Evolutionary conservation across 768 basidiomycete genomes (phyloP).

Genomic region (Trametopsis cervina): DNA sequence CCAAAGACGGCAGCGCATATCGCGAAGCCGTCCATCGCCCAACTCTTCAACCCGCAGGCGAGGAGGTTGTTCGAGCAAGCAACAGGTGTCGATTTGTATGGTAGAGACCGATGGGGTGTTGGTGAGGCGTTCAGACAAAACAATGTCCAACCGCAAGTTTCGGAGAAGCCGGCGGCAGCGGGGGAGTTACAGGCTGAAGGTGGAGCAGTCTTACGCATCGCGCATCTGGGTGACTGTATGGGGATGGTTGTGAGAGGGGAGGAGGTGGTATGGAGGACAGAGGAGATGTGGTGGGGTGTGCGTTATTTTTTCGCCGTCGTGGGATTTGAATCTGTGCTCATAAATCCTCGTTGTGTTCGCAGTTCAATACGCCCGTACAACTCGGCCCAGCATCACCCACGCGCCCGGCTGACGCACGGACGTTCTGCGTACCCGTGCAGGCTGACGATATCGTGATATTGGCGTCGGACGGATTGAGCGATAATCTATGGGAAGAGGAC

Average conservation of each 20-base stretch:
- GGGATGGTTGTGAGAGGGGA: constrained; percentile 78
- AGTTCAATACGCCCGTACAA: constrained; percentile 62
- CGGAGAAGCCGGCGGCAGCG: neutral
- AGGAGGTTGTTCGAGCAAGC: neutral
- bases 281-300: constrained; percentile 91
- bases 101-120: no score
- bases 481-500: constrained; percentile 87
- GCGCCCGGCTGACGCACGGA: constrained; percentile 59
- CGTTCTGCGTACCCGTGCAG: constrained; percentile 62
- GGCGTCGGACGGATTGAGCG: constrained; percentile 74
- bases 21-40: neutral
- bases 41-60: neutral
- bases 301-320: no score
- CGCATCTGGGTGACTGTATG: constrained; percentile 85
- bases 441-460: constrained; percentile 75
- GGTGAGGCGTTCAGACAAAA: no score
- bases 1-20: neutral
- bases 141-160: constrained; percentile 3
- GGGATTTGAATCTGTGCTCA: no score
- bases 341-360: neutral
- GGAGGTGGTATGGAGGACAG: constrained; percentile 75
- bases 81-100: no score
- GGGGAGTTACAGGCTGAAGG: constrained; percentile 29
- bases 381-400: constrained; percentile 58
- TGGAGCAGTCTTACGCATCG: constrained; percentile 69